A percentile compares a stretch with the other conserved stretches of the same genome.
Evolutionary conservation across 441 rosid species (phyloP).

Genomic region (Lagerstroemia fauriei): DNA sequence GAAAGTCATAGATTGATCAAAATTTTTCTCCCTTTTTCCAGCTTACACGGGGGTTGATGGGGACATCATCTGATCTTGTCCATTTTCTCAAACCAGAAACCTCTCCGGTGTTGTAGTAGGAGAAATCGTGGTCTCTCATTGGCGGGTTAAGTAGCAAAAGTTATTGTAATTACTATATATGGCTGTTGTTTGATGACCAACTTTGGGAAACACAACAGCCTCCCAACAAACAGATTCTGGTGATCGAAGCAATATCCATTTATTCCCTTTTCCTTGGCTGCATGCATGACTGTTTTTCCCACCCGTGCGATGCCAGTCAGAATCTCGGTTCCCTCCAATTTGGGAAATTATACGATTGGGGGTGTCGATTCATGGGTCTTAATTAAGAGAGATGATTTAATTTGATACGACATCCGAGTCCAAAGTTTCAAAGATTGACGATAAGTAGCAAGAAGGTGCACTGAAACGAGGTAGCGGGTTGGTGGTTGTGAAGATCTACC

Average conservation of each 20-base stretch:
- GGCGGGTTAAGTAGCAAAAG: not conserved
- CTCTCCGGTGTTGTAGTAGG: not conserved
- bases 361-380: not conserved
- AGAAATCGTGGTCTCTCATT: not conserved
- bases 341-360: not conserved
- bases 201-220: not conserved
- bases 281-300: not conserved
- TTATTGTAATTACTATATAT: not conserved
- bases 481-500: not conserved
- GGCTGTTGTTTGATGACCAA: slow-evolving; percentile 4
- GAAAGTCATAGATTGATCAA: not conserved
- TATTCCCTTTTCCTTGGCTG: not conserved
- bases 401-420: not conserved
- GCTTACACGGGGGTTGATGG: not conserved
- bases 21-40: not conserved
- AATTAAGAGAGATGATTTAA: not conserved
- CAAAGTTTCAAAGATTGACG: not conserved
- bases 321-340: not conserved
- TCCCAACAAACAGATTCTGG: not conserved
- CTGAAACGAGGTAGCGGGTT: not conserved
- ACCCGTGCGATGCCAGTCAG: not conserved
- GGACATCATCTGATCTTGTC: not conserved
- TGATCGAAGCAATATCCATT: not conserved
- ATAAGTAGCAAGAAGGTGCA: not conserved
- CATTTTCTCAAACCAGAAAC: not conserved